Evolutionary conservation across 2,329 filamentous ascomycete genomes (phyloP), one percentile per base, ranked within the genome.

Genomic region (Neodidymelliopsis sp.): DNA sequence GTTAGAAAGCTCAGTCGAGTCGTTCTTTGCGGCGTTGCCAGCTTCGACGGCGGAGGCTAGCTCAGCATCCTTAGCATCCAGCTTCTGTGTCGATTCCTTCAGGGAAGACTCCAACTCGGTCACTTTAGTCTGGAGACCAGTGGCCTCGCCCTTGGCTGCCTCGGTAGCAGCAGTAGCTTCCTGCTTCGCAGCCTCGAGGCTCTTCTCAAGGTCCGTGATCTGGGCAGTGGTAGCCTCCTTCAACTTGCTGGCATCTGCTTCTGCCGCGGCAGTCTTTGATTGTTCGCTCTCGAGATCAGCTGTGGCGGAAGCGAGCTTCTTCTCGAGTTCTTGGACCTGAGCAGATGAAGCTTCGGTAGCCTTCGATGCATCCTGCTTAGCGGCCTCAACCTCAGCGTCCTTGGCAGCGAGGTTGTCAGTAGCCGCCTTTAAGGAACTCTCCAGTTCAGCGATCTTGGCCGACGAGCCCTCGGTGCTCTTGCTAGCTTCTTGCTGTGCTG

Each of bases 1-100:
- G 18, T 10, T 41, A 20, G 45, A 28, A 18, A 50, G 34, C 19
- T 46, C 45, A 15, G 22, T 44, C 11, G 41, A 20, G 19, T 42
- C 22, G 18, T 92, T 96, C 37, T 50, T 46, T 11, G 47, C 36
- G 13, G 16, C 19, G 18, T 48, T 30, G 23, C 43, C 46, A 47
- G 45, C 53, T 30, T 40, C 45, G 28, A 39, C 36, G 2, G 62
- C 54, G 36, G 63, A 56, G 9, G 60, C 42, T 19, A 67, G 61
- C 41, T 68, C 61, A 18, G 54, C 49, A 7, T 64, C 56, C 45
- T 59, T 59, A 7, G 56, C 56, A 18, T 56, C 58, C 19, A 65
- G 53, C 51, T 62, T 62, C 41, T 47, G 45, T 6, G 39, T 49
- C 29, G 51, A 49, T 22, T 56, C 54, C 48, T 57, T 59, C 45